phyloP scores from a whole-genome alignment of 2,329 filamentous ascomycete genomes.

The Phoma herbarum region DNA sequence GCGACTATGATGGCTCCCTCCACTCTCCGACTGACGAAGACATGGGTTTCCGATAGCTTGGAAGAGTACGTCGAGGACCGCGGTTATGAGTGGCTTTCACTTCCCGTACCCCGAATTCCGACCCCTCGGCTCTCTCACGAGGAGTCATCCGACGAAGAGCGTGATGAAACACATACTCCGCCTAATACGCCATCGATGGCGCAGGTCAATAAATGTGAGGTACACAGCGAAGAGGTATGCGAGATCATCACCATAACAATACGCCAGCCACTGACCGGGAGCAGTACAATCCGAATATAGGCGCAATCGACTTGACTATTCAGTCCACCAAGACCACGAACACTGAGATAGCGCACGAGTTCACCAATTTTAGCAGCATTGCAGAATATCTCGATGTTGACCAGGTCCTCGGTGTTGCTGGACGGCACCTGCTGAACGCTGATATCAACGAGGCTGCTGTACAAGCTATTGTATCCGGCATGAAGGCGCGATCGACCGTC shows the following conservation, averaged over 20 bases:
- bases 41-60: not conserved
- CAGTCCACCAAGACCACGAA: not conserved
- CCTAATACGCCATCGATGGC: not conserved
- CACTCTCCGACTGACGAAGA: not conserved
- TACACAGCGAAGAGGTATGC: constrained; percentile 2
- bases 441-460: not conserved
- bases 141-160: not conserved
- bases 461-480: not conserved
- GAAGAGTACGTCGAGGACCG: constrained; percentile 3
- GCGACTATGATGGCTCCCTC: constrained; percentile 5
- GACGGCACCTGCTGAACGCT: not conserved
- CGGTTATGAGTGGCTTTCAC: not conserved
- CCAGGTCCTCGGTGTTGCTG: not conserved
- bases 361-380: not conserved
- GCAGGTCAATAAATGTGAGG: not conserved
- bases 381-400: not conserved
- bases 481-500: not conserved
- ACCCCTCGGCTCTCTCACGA: not conserved
- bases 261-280: not conserved
- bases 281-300: constrained; percentile 1
- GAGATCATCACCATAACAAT: not conserved
- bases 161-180: constrained; percentile 4
- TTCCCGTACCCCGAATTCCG: not conserved
- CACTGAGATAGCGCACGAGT: not conserved
- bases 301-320: not conserved